Conservation (phyloP, 2,329 filamentous ascomycete species). For the Epichloe brachyelytri region DNA sequence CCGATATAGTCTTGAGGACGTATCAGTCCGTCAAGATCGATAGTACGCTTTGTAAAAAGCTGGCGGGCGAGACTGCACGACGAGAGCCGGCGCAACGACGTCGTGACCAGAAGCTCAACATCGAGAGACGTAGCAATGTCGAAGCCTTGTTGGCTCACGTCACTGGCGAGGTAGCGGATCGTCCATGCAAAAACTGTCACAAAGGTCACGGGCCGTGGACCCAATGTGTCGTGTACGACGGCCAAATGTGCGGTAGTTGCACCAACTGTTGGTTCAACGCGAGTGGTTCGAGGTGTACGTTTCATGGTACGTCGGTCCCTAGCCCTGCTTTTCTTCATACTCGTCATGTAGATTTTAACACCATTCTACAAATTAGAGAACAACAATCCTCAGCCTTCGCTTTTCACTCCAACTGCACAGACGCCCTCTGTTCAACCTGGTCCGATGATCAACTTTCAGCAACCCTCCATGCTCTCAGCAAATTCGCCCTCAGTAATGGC, state of each 20-base stretch:
- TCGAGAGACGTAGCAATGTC: constrained; percentile 45
- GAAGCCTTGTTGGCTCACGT: constrained; percentile 47
- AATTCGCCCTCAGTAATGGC: not conserved
- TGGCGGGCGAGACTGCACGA: constrained; percentile 35
- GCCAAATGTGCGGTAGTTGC: constrained; percentile 49
- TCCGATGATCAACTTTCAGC: constrained; percentile 11
- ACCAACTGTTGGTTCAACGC: constrained; percentile 54
- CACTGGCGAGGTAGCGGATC: constrained; percentile 33
- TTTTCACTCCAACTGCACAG: constrained; percentile 8
- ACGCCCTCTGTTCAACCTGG: not conserved
- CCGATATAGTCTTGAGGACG: constrained; percentile 31
- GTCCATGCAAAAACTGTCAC: constrained; percentile 46
- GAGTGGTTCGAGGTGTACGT: constrained; percentile 45
- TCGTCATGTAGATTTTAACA: not conserved
- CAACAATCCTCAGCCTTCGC: constrained; percentile 25
- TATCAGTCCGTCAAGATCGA: constrained; percentile 35
- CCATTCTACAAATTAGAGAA: constrained; percentile 23
- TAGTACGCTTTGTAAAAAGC: constrained; percentile 39
- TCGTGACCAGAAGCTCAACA: constrained; percentile 40
- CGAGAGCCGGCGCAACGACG: constrained; percentile 40
- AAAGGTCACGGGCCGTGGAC: constrained; percentile 49
- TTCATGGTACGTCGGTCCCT: constrained; percentile 35
- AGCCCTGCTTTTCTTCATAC: not conserved
- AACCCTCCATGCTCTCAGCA: not conserved
- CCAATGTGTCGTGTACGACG: constrained; percentile 43